phyloP scores from a whole-genome alignment of 257 asterid genomes.

The Handroanthus guayacan region DNA sequence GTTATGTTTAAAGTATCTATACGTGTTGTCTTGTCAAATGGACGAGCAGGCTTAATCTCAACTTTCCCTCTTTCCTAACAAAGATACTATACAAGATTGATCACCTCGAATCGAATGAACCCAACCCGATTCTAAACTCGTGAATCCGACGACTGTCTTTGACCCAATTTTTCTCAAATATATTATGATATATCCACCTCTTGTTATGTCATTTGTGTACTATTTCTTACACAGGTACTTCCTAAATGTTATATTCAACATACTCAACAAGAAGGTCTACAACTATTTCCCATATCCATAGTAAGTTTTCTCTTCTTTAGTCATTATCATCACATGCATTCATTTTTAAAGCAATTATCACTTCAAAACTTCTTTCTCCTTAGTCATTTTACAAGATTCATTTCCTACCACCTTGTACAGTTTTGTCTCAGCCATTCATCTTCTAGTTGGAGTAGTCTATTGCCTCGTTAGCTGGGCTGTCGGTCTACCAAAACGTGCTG shows the following conservation, averaged over 20 bases:
- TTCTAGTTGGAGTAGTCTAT: constrained; percentile 66
- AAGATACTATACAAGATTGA: too few species aligned
- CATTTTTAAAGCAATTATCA: background rate
- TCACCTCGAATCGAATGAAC: too few species aligned
- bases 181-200: too few species aligned
- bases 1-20: too few species aligned
- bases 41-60: too few species aligned
- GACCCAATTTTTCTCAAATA: too few species aligned
- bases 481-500: constrained; percentile 70
- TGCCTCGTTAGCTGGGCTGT: constrained; percentile 61
- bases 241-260: constrained; percentile 67
- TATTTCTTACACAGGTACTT: constrained; percentile 56
- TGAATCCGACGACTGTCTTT: too few species aligned
- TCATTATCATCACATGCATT: background rate
- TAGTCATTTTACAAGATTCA: background rate
- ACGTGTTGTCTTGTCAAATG: too few species aligned
- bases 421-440: constrained; percentile 66
- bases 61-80: too few species aligned
- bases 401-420: constrained; percentile 29
- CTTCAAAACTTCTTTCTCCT: background rate
- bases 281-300: constrained; percentile 71
- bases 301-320: constrained; percentile 43
- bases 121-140: too few species aligned
- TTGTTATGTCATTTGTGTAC: background rate
- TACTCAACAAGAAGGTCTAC: constrained; percentile 72